A percentile compares a stretch with the other conserved stretches of the same genome.
Evolutionary conservation across 345 rosid species (phyloP).

Genomic region (Carallia pectinifolia): DNA sequence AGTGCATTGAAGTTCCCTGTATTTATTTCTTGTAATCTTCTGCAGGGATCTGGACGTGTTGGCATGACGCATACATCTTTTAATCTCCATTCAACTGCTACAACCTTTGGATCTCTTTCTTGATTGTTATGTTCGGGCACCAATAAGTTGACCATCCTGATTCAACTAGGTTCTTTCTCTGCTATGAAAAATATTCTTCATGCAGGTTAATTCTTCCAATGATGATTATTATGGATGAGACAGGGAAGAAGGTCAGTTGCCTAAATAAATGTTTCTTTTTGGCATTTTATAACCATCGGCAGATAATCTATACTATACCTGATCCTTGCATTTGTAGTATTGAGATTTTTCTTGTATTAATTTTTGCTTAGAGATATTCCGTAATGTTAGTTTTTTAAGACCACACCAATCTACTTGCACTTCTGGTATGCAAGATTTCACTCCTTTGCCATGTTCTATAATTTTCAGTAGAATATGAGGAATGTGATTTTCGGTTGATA

Average conservation of each 20-base stretch:
- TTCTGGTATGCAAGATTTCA: no score
- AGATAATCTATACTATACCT: neutral
- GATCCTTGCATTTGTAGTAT: neutral
- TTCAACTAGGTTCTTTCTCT: constrained; percentile 10
- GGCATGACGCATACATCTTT: constrained; percentile 67
- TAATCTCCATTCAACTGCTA: constrained; percentile 78
- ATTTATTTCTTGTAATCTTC: constrained; percentile 6
- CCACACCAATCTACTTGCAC: no score
- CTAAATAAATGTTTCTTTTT: constrained; percentile 3
- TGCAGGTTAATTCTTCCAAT: constrained; percentile 93
- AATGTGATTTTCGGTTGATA: no score
- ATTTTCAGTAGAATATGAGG: no score
- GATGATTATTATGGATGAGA: constrained; percentile 52
- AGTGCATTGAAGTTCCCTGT: neutral
- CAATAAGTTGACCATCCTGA: constrained; percentile 1
- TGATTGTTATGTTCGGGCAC: constrained; percentile 55
- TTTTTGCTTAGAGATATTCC: neutral
- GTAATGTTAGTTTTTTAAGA: neutral
- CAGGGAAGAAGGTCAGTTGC: constrained; percentile 62
- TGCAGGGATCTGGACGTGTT: constrained; percentile 85
- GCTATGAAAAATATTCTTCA: constrained; percentile 19
- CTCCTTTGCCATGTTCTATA: no score
- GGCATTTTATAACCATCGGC: neutral
- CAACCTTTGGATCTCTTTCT: constrained; percentile 24
- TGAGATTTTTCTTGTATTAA: neutral